Evolutionary conservation across 2,329 filamentous ascomycete genomes (phyloP), one percentile per base, ranked within the genome.

Genomic region (Stagonosporopsis rhizophila): DNA sequence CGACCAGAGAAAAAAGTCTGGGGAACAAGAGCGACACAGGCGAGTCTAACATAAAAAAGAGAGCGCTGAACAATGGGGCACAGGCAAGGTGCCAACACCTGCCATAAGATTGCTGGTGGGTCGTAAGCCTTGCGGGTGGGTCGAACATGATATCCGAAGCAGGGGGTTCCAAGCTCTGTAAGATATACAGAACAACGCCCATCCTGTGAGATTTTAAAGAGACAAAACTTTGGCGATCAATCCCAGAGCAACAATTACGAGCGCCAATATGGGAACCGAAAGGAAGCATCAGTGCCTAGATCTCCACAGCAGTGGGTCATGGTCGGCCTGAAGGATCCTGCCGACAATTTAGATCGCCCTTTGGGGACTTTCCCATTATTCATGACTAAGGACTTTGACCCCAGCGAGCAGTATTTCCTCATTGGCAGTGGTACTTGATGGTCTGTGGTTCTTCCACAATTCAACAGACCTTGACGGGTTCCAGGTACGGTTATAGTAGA

Each of bases 21-120:
- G 41, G 40, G 23, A 17, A 4, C 25, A 30, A 20, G 30, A 28
- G n/a, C 6, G 34, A 17, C 19, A 20, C 32, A 22, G 32, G 19
- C 15, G 15, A 34, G n/a, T 30, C 14, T 19, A 20, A 49, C 14
- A 49, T 19, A 37, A 25, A 19, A 22, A 44, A 35, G 30, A 38
- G 48, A 32, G 17, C 27, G 39, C 19, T 20, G 39, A 8, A n/a
- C 17, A 40, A 14, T 19, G 44, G 39, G 34, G 23, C 40, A 34
- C 15, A 27, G 22, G 52, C 17, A 45, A 40, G 25, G 34, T 30
- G 34, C 39, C 28, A 15, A 2, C n/a, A 41, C 27, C 35, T 39
- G 22, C 19, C 28, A 44, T 56, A 22, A 50, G 28, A 56, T 56
- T 56, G 52, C 27, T 19, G 15, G 41, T 42, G 46, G 28, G 41